Conservation (phyloP, 1,284 basidiomycete genomes). For the Cystobasidium slooffiae region DNA sequence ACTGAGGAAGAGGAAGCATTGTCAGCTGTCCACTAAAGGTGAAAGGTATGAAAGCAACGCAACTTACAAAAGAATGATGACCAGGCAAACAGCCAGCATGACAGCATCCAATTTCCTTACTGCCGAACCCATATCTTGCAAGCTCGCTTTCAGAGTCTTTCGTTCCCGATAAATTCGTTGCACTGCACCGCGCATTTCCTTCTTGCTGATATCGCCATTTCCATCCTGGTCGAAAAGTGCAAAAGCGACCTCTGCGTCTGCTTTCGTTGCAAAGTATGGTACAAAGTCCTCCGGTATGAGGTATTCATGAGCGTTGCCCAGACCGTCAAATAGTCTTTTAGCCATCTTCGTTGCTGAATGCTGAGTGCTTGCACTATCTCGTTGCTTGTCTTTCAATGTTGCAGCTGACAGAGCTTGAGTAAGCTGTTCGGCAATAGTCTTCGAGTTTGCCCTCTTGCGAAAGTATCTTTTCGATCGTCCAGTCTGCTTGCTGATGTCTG, state of each 20-base stretch:
- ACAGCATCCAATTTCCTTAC: conserved; percentile 76
- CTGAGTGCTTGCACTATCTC: conserved; percentile 57
- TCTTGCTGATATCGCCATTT: conserved; percentile 78
- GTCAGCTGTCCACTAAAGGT: not conserved
- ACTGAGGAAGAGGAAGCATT: conserved; percentile 17
- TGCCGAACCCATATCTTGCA: conserved; percentile 66
- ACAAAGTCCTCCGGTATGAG: conserved; percentile 43
- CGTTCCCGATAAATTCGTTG: conserved; percentile 79
- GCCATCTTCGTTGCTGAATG: conserved; percentile 74
- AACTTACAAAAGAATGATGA: conserved; percentile 66
- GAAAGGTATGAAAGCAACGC: not conserved
- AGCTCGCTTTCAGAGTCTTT: conserved; percentile 70
- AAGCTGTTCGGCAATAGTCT: conserved; percentile 44
- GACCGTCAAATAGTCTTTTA: conserved; percentile 70
- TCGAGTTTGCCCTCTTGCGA: conserved; percentile 37
- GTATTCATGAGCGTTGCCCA: conserved; percentile 62
- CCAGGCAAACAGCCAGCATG: conserved; percentile 66
- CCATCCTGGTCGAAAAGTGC: conserved; percentile 77
- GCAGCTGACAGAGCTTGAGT: conserved; percentile 51
- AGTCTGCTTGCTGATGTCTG: conserved; percentile 24
- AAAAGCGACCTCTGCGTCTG: conserved; percentile 76
- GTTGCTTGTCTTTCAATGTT: conserved; percentile 53
- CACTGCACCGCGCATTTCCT: conserved; percentile 82
- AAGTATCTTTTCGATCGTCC: conserved; percentile 28
- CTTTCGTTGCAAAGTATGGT: conserved; percentile 74